Evolutionary conservation across 495 filamentous ascomycete species (phyloP), one percentile per base, ranked within the genome.

Genomic region (Cercophora samala): DNA sequence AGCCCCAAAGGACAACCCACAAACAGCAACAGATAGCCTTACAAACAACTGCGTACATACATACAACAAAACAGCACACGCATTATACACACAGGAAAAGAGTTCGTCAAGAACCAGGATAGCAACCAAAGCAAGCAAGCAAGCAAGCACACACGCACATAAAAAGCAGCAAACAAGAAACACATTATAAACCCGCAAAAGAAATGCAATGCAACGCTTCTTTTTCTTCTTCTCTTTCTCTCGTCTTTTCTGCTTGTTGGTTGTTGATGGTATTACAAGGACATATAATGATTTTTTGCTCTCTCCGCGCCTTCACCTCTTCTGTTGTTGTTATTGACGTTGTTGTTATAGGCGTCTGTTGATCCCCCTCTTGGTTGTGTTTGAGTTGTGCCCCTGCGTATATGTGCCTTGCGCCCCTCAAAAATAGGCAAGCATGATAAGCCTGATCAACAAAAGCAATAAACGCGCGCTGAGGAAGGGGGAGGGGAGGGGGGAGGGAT

Each of bases 201-300:
- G 21, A 56, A 21, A 23, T 1, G 53, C n/a, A 23, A 56, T 21
- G n/a, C n/a, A 56, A 56, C n/a, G 22, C 53, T 56, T 21, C 22
- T 56, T 23, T 56, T 23, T 56, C 53, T 56, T 56, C 53, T 56
- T 19, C 53, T 29, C 26, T 29, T 8, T 46, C 13, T 46, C 37
- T 46, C 37, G 13, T 46, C 37, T 46, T 46, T n/a, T 46, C n/a
- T 21, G 53, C 4, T 56, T 56, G 53, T 21, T 56, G 53, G 1
- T 8, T 56, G 37, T 56, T 56, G 53, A 21, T 56, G n/a, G 21
- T 56, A 56, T 56, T 56, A 56, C 53, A 56, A 56, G 53, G 53
- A 23, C n/a, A 56, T 56, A 56, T 56, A 56, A 21, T 23, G 53
- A 56, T 56, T 56, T 23, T 13, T 56, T 23, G 15, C 53, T 56